Evolutionary conservation across 352 stramenopile species (phyloP), one percentile per base, ranked within the genome.

Genomic region (Globisporangium heterothallicum): DNA sequence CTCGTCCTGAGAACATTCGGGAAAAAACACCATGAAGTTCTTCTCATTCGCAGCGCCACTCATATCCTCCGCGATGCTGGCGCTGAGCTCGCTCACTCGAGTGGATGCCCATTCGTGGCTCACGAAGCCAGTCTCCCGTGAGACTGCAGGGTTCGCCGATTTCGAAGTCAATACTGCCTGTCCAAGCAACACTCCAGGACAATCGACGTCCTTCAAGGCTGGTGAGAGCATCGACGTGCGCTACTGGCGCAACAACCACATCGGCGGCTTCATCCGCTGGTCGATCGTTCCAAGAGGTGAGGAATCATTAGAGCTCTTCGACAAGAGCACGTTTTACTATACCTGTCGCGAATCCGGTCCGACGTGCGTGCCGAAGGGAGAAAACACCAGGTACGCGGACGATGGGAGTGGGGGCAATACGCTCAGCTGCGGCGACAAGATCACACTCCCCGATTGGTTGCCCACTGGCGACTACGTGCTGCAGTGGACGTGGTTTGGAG

Each of bases 401-500:
- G 63, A 53, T 38, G 49, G 57, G 1, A 59, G 12, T n/a, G 32
- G 50, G 5, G 61, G 59, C 36, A 52, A 78, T 27, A 64, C 46
- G 18, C 73, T 84, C 34, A 56, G 52, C 13, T 84, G 73, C n/a
- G 59, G 63, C 14, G 67, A 67, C 43, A 79, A 71, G 22, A 71
- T 81, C 62, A 81, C 56, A 42, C 49, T 84, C 3, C 73, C 70
- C 0, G 53, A 80, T 52, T 77, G 71, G 64, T 30, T 79, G 5
- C 49, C 56, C 4, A 58, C 65, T 22, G 73, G 73, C 0, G 73
- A 84, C 56, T 84, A 84, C 24, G 71, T 82, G 14, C 43, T 85
- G 40, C 74, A 85, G 50, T 82, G 71, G 74, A 68, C 68, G 27
- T 82, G 74, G 74, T 66, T 78, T 14, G 46, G 49, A 7, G 69